Evolutionary conservation across 805 yeast species (phyloP), one percentile per base, ranked within the genome.

Genomic region (Suhomyces sp.): DNA sequence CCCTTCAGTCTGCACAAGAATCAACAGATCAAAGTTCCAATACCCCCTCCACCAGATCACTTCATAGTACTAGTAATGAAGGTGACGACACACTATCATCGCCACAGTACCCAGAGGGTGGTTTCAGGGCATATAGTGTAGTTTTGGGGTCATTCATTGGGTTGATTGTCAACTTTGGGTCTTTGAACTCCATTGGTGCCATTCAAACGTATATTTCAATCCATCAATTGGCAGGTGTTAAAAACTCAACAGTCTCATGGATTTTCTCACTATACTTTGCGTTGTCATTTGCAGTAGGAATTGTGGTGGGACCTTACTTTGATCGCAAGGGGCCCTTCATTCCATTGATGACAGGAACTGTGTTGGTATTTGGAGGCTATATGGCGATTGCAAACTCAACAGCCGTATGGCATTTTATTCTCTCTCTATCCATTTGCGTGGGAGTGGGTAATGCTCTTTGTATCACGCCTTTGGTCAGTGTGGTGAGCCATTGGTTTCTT

Each of bases 101-200:
- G n/a, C n/a, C n/a, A n/a, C n/a, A n/a, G n/a, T n/a, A n/a, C n/a
- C 59, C 59, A 7, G 59, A 54, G 18, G 59, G 59, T 11, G 59
- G 59, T 1, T 16, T 29, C 11, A 44, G 39, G 12, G 59, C 59
- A 8, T 47, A 52, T 30, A 28, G 37, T 29, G 58, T 53, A 17
- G 48, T 53, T 9, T 35, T 50, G 4, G 59, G 59, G 15, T 42
- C 74, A 3, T 60, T 65, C 20, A 47, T 75, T 9, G 83, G 83
- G 1, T 56, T 77, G 15, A 78, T 58, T 12, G 59, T 43, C 30
- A 40, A 40, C 29, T 49, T 49, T 19, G 71, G 70, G 4, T 39
- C 58, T 5, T 24, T 62, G 24, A 65, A 65, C 33, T 50, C 70
- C 4, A 51, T 63, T 7, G 71, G 71, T 19, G 69, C 67, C 5